Conservation (phyloP, 352 stramenopile genomes). For the Pythium plurisporium region DNA sequence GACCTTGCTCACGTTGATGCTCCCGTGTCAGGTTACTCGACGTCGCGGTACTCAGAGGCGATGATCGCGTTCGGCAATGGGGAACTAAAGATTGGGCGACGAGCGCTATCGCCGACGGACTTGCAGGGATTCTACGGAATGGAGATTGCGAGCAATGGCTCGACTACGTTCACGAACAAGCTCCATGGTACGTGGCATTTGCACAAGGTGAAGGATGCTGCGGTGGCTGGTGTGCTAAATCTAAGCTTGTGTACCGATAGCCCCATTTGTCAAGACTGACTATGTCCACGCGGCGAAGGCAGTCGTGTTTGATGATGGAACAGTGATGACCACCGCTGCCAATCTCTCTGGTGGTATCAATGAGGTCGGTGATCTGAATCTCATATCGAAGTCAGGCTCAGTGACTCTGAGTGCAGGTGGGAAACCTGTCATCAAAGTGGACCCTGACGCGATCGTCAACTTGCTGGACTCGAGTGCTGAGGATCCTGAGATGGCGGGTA, state of each 20-base stretch:
- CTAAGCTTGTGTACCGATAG: constrained; percentile 19
- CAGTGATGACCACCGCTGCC: constrained; percentile 74
- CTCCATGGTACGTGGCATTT: constrained; percentile 38
- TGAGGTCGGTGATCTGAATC: constrained; percentile 66
- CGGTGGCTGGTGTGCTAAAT: too few relatives aligned
- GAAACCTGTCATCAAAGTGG: constrained; percentile 50
- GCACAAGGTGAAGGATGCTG: background rate
- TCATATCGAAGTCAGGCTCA: constrained; percentile 62
- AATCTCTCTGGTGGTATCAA: constrained; percentile 76
- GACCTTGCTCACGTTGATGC: too few relatives aligned
- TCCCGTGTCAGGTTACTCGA: constrained; percentile 49
- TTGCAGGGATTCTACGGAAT: constrained; percentile 65
- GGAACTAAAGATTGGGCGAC: constrained; percentile 54
- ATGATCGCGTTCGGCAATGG: constrained; percentile 68
- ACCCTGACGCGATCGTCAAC: constrained; percentile 45
- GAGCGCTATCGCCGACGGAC: constrained; percentile 43
- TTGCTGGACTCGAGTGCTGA: constrained; percentile 46
- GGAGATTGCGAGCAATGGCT: constrained; percentile 64
- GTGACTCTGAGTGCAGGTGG: constrained; percentile 61
- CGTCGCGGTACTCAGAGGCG: constrained; percentile 58
- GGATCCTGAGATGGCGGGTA: constrained; percentile 36
- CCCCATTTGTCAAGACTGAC: constrained; percentile 54
- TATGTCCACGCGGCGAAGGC: constrained; percentile 60
- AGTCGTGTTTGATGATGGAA: constrained; percentile 70
- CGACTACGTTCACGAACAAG: constrained; percentile 58